phyloP scores from a whole-genome alignment of 495 filamentous ascomycete species.

The Astrothelium subdiscretum region DNA sequence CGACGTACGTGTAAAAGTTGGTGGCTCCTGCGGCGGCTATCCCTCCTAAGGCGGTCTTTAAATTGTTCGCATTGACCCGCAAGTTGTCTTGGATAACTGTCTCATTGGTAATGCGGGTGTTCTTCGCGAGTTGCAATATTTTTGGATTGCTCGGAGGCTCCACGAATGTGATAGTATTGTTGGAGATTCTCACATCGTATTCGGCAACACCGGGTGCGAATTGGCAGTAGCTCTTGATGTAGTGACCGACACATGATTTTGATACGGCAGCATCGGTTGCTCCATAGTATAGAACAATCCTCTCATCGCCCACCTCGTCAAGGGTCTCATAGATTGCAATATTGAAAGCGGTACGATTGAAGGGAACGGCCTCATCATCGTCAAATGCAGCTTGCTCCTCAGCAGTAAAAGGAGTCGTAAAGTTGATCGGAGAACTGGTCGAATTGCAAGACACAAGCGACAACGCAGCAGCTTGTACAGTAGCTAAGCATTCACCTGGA shows the following conservation, averaged over 20 bases:
- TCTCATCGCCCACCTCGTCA: constrained; percentile 2
- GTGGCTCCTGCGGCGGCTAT: neutral
- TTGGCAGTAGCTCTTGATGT: constrained; percentile 1
- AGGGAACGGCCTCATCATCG: neutral
- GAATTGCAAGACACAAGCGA: constrained; percentile 4
- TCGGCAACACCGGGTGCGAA: constrained; percentile 4
- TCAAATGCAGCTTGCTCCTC: constrained; percentile 1
- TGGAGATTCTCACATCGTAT: constrained; percentile 6
- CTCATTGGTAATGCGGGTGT: constrained; percentile 5
- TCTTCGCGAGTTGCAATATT: constrained; percentile 3
- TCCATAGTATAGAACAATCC: constrained; percentile 5
- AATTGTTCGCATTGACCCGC: neutral
- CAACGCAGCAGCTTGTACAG: constrained; percentile 4
- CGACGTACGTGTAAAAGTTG: constrained; percentile 1
- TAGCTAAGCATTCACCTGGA: neutral
- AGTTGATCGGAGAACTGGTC: neutral
- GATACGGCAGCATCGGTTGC: constrained; percentile 1
- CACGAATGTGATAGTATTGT: constrained; percentile 7
- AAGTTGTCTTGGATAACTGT: neutral
- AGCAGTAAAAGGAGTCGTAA: constrained; percentile 1
- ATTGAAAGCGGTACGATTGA: constrained; percentile 5
- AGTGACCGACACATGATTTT: constrained; percentile 4
- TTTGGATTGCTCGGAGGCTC: constrained; percentile 6
- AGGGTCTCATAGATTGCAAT: neutral
- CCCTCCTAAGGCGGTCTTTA: neutral